Conservation (phyloP, 2,329 filamentous ascomycete species). For the Pseudogymnoascus sp. region DNA sequence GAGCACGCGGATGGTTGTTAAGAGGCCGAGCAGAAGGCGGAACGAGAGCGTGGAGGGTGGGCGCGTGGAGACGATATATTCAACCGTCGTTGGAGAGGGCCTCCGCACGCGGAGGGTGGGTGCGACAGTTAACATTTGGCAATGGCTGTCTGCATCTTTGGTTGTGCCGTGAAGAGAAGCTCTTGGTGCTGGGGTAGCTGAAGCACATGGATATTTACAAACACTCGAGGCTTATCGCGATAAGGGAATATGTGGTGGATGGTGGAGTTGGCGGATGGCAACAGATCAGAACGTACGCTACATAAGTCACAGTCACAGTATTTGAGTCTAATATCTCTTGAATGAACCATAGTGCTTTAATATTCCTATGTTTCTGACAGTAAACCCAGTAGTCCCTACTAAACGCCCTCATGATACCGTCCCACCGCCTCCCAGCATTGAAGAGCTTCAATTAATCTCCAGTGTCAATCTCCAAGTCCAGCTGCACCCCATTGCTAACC, state of each 20-base stretch:
- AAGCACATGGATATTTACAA: slow-evolving; percentile 8
- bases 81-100: slow-evolving; percentile 81
- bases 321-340: not conserved
- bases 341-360: not conserved
- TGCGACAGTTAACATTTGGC: slow-evolving; percentile 53
- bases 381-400: not conserved
- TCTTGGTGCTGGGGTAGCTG: slow-evolving; percentile 6
- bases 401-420: slow-evolving; percentile 5
- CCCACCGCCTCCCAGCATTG: not conserved
- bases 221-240: slow-evolving; percentile 5
- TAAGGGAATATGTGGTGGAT: slow-evolving; percentile 10
- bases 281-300: not conserved
- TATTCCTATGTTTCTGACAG: not conserved
- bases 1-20: slow-evolving; percentile 37
- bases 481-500: slow-evolving; percentile 75
- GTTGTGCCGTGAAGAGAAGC: not conserved
- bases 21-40: slow-evolving; percentile 39
- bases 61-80: slow-evolving; percentile 84
- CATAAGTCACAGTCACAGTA: not conserved
- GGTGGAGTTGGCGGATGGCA: not conserved
- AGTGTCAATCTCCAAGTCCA: slow-evolving; percentile 32
- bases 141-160: not conserved
- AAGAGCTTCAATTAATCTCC: slow-evolving; percentile 23
- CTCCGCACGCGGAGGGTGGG: slow-evolving; percentile 57
- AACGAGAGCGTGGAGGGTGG: slow-evolving; percentile 46